A percentile compares a stretch with the other conserved stretches of the same genome.
Conservation (phyloP, 345 rosid genomes). For the Aurinia saxatilis region DNA sequence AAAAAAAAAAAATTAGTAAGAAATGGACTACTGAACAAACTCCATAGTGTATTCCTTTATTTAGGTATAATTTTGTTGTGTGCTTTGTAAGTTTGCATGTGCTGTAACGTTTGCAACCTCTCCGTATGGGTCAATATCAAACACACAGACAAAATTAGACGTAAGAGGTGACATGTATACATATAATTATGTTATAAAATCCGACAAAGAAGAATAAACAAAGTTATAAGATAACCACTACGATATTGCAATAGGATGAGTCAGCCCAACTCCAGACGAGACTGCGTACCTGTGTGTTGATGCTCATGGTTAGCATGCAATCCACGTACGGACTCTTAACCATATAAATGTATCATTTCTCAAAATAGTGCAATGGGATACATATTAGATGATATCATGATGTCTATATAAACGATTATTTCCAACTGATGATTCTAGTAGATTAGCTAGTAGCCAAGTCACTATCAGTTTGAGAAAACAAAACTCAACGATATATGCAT, state of each 20-base stretch:
- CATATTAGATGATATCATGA: conserved; percentile 21
- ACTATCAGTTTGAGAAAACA: neutral
- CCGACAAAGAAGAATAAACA: neutral
- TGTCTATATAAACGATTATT: neutral
- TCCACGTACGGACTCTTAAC: conserved; percentile 19
- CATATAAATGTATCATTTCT: neutral
- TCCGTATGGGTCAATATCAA: conserved; percentile 8
- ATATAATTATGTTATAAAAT: neutral
- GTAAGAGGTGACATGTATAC: neutral
- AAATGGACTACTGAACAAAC: neutral
- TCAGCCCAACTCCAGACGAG: conserved; percentile 14
- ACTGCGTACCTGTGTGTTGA: conserved; percentile 9
- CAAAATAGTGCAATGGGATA: neutral
- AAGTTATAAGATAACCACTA: neutral
- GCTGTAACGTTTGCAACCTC: conserved; percentile 2
- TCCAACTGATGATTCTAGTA: conserved; percentile 3
- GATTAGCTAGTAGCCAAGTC: neutral
- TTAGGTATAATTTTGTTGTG: neutral
- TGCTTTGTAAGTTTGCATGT: conserved; percentile 1
- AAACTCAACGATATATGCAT: neutral
- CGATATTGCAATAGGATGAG: conserved; percentile 1
- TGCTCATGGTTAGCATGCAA: conserved; percentile 8
- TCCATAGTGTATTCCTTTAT: neutral
- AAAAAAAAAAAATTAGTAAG: no score
- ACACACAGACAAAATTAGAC: neutral